These are phyloP conservation scores for Eragrostis tef DNA, from an alignment of 202 grass and related monocot genomes.

Conservation along the genomic window DNA sequence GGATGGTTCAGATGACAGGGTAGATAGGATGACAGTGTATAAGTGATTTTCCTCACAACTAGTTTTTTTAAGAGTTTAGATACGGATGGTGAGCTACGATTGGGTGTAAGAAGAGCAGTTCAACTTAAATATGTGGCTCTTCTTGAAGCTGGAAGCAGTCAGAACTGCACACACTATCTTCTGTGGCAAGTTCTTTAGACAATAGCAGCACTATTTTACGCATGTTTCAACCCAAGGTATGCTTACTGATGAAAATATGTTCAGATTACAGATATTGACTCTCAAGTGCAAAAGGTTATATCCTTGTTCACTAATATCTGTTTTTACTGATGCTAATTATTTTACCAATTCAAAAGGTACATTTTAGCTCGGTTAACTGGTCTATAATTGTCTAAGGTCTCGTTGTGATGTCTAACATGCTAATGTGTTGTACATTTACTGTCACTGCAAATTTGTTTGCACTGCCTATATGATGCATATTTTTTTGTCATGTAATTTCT, in stretches of 20 bases:
- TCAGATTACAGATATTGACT: neutral
- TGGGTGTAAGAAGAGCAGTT: slow-evolving; percentile 84
- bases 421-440: no score
- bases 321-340: neutral
- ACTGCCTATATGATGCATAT: neutral
- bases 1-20: no score
- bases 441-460: neutral
- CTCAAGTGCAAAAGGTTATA: neutral
- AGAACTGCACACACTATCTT: slow-evolving; percentile 45
- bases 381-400: slow-evolving; percentile 21
- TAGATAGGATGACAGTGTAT: no score
- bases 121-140: slow-evolving; percentile 69
- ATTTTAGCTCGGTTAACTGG: neutral
- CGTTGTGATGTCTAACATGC: slow-evolving; percentile 1
- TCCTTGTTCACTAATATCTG: neutral
- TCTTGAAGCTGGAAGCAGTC: slow-evolving; percentile 46
- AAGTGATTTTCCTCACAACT: slow-evolving; percentile 3
- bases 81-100: slow-evolving; percentile 62
- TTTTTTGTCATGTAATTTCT: neutral
- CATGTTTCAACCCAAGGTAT: slow-evolving; percentile 90
- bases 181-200: slow-evolving; percentile 57
- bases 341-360: neutral
- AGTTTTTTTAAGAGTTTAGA: slow-evolving; percentile 48
- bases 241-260: slow-evolving; percentile 15
- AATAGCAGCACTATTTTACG: slow-evolving; percentile 60